Evolutionary conservation across 2,329 filamentous ascomycete species (phyloP), one percentile per base, ranked within the genome.

Genomic region (Penicillium oxalicum): DNA sequence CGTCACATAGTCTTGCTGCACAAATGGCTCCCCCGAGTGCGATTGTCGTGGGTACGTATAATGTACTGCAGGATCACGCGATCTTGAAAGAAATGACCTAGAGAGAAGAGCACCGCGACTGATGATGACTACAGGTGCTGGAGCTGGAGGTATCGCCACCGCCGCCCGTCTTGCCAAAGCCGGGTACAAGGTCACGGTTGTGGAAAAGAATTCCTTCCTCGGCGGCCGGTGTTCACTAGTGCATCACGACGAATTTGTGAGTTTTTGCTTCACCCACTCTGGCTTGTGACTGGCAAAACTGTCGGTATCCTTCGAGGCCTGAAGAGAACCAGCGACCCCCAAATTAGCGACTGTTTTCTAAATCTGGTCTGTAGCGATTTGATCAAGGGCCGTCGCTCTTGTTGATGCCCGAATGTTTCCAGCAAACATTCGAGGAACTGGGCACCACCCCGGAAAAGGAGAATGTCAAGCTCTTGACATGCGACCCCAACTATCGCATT

Each of bases 361-460:
- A 18, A 35, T 13, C 39, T 40, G 36, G 41, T 53, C n/a, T 5
- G 4, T 51, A 77, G 71, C 74, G 86, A 49, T 89, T 89, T 70
- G 86, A 90, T 61, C 85, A 88, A 72, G 86, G 86, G 0, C 86
- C 86, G 0, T 88, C 84, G 1, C 77, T 89, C 3, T 77, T 89
- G 13, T 75, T 90, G 0, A 79, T 89, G 5, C 86, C 86, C 2
- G 77, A 80, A 47, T 75, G 88, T 48, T 90, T 89, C 72, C 74
- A 77, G 27, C 81, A 86, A 67, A 80, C 81, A 18, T 89, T 88
- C 61, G 64, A 70, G 47, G 86, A 89, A 57, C 77, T 89, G 1
- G 83, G 76, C 52, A 88, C 84, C 5, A 79, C 77, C 8, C 71
- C 88, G 9, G 75, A 80, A 53, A 74, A 71, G 0, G 85, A 88